Evolutionary conservation across 257 asterid species (phyloP).

Genomic region (Lycium ferocissimum): DNA sequence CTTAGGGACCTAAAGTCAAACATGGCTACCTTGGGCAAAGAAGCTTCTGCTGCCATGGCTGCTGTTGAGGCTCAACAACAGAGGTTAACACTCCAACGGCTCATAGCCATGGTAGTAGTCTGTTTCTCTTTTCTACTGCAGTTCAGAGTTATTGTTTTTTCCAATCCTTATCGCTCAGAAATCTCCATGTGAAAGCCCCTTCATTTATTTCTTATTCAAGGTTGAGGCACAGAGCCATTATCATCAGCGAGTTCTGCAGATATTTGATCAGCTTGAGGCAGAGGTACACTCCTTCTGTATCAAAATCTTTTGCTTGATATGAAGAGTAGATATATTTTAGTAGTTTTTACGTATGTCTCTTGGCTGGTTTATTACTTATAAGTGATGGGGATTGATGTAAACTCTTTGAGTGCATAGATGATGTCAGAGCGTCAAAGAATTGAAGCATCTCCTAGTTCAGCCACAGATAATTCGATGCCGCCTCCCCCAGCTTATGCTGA

Average conservation of each 20-base stretch:
- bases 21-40: conserved; percentile 65
- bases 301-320: background rate
- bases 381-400: conserved; percentile 15
- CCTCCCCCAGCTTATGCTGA: conserved; percentile 50
- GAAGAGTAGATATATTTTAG: background rate
- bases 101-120: conserved; percentile 57
- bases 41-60: conserved; percentile 72
- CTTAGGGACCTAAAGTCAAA: conserved; percentile 69
- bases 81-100: conserved; percentile 64
- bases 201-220: conserved; percentile 41
- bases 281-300: conserved; percentile 52
- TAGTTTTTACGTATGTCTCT: background rate
- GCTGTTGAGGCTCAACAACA: conserved; percentile 77
- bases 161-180: background rate
- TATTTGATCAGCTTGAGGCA: conserved; percentile 74
- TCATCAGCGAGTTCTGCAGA: conserved; percentile 61
- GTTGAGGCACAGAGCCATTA: conserved; percentile 73
- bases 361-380: background rate
- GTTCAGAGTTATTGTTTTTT: background rate
- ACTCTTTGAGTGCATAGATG: conserved; percentile 52
- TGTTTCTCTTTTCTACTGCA: conserved; percentile 13
- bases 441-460: conserved; percentile 49
- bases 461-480: conserved; percentile 37
- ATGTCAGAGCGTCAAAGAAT: conserved; percentile 56
- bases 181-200: conserved; percentile 20